A percentile compares a stretch with the other conserved stretches of the same genome.
Evolutionary conservation across 2,329 filamentous ascomycete genomes (phyloP).

Genomic region (Colletotrichum horii): DNA sequence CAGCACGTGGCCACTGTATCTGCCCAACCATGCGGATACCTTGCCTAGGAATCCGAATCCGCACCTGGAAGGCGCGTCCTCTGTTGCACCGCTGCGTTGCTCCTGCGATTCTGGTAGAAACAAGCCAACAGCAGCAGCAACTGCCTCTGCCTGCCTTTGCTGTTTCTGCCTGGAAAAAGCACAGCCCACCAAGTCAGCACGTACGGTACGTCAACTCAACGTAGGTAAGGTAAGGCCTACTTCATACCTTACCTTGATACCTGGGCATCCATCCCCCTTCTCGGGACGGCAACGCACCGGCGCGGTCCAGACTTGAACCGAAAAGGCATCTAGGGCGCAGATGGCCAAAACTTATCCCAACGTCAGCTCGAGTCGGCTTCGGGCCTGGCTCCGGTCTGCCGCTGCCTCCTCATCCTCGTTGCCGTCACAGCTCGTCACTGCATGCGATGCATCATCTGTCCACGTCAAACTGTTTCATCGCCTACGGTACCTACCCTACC

Average conservation of each 20-base stretch:
- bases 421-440: not conserved
- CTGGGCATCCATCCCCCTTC: too few species aligned
- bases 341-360: slow-evolving; percentile 7
- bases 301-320: slow-evolving; percentile 1
- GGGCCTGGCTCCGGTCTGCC: not conserved
- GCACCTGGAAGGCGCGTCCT: not conserved
- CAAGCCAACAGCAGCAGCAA: not conserved
- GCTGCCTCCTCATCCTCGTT: not conserved
- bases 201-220: not conserved
- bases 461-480: slow-evolving; percentile 1
- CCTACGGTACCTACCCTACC: not conserved
- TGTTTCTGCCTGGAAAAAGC: not conserved
- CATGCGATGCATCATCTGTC: not conserved
- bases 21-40: not conserved
- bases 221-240: not conserved
- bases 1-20: slow-evolving; percentile 10
- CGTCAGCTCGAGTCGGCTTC: slow-evolving; percentile 7
- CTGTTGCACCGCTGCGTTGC: not conserved
- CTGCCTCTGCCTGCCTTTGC: too few species aligned
- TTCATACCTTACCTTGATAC: too few species aligned
- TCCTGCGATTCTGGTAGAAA: not conserved
- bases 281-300: not conserved
- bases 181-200: not conserved
- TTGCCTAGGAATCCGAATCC: not conserved
- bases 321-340: not conserved